Evolutionary conservation across 73 alveolate genomes (phyloP), one percentile per base, ranked within the genome.

Genomic region (Symbiodinium pilosum): DNA sequence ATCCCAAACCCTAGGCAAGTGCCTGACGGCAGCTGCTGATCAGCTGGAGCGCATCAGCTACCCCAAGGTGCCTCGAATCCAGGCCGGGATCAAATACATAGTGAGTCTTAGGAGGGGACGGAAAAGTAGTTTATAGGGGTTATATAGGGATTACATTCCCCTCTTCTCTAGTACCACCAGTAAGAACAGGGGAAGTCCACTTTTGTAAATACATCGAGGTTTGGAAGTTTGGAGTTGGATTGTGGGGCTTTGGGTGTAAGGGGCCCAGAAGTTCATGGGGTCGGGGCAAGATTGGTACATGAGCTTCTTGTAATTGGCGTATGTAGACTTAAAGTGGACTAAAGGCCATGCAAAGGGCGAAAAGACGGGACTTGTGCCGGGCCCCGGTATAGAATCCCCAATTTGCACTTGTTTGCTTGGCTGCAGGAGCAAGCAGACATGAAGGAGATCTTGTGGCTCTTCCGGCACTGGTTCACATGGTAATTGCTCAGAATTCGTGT

Each of bases 1-100:
- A n/a, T n/a, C n/a, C n/a, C n/a, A 54, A 24, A 30, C 73, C 81
- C 34, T 64, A 38, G 81, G 81, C 38, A 38, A 32, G 20, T 64
- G 21, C 20, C 32, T 64, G 38, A 18, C 6, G 24, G 41, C 81
- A 14, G 81, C 81, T n/a, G 40, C 24, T 16, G 81, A 64, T 34
- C 81, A 64, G 81, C 81, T 64, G 81, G 39, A 30, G 81, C 81
- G 38, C 41, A 64, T 64, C 81, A 38, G 81, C 81, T 64, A 24
- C 30, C 81, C 81, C 38, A 64, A 64, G 81, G 81, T 9, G 9
- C 38, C 81, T 34, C 0, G 81, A 64, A 64, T 1, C 81, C 81
- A 64, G 81, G 81, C 38, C 38, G 81, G 71, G 71, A 54, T 0
- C 24, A 47, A 47, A 47, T 8, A 47, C 24, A 47, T 8, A 47